A percentile compares a stretch with the other conserved stretches of the same genome.
phyloP scores from a whole-genome alignment of 1,139 yeast species.

The Suhomyces bribrorum region DNA sequence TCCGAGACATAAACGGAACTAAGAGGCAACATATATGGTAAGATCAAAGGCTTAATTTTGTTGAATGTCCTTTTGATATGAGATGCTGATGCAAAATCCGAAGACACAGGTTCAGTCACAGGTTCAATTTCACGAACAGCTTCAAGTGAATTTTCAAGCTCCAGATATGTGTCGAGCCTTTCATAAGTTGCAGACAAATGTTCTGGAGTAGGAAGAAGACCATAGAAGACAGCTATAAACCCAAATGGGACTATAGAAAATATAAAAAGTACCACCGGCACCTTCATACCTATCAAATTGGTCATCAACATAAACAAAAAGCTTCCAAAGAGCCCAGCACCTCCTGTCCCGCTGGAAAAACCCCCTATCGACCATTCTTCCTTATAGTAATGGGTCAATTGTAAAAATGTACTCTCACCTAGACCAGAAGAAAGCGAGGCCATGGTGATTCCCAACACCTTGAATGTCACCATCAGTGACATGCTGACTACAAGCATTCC shows the following conservation, averaged over 20 bases:
- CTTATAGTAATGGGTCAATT: slow-evolving; percentile 71
- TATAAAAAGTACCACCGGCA: slow-evolving; percentile 32
- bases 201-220: slow-evolving; percentile 27
- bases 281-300: slow-evolving; percentile 34
- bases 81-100: background rate
- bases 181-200: background rate
- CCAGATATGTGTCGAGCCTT: background rate
- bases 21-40: slow-evolving; percentile 82
- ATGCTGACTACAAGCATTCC: slow-evolving; percentile 79
- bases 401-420: slow-evolving; percentile 88
- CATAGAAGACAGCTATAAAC: slow-evolving; percentile 31
- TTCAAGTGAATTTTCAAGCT: background rate
- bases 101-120: slow-evolving; percentile 3
- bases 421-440: slow-evolving; percentile 87
- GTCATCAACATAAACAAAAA: slow-evolving; percentile 45
- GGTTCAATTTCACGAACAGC: background rate
- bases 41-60: slow-evolving; percentile 51
- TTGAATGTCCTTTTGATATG: slow-evolving; percentile 41
- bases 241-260: slow-evolving; percentile 43
- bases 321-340: slow-evolving; percentile 88
- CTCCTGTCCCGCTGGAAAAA: slow-evolving; percentile 94
- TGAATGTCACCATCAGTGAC: slow-evolving; percentile 29
- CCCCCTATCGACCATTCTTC: slow-evolving; percentile 65
- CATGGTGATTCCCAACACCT: slow-evolving; percentile 69
- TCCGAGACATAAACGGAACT: slow-evolving; percentile 83